Conservation (phyloP, 352 stramenopile genomes). For the Saprolegnia diclina region DNA sequence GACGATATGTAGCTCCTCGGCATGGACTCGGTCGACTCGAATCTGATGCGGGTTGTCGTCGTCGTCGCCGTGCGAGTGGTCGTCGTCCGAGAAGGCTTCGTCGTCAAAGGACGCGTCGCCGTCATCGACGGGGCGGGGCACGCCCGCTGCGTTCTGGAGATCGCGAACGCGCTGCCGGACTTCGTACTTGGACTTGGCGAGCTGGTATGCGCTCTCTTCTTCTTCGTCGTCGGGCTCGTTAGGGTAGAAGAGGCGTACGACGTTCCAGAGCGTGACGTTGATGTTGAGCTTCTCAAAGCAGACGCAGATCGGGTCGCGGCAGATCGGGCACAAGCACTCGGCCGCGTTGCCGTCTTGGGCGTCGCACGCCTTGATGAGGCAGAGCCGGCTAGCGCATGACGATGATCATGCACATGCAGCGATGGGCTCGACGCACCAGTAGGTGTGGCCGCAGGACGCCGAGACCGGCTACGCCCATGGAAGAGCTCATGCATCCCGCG, state of each 20-base stretch:
- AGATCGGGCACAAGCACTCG: conserved; percentile 5
- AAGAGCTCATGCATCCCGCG: not conserved
- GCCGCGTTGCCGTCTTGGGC: not conserved
- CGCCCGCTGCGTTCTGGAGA: not conserved
- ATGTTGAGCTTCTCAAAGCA: conserved; percentile 9
- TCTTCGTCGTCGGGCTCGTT: not conserved
- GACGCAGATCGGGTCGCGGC: conserved; percentile 1
- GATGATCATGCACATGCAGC: too few species aligned
- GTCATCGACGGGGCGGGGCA: too few species aligned
- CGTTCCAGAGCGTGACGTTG: conserved; percentile 18
- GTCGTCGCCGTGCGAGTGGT: conserved; percentile 15
- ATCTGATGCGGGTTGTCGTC: conserved; percentile 37
- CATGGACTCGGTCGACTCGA: conserved; percentile 43
- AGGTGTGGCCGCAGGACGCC: conserved; percentile 16
- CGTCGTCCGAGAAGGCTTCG: conserved; percentile 13
- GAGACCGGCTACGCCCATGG: conserved; percentile 12
- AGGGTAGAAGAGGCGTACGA: conserved; percentile 17
- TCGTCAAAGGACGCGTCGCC: not conserved
- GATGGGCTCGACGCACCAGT: conserved; percentile 6
- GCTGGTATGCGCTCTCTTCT: conserved; percentile 8
- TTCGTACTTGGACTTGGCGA: not conserved
- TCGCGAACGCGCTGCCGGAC: not conserved
- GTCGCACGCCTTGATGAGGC: conserved; percentile 16
- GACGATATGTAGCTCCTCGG: conserved; percentile 44
- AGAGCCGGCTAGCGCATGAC: conserved; percentile 13